Evolutionary conservation across 2,329 filamentous ascomycete genomes (phyloP), one percentile per base, ranked within the genome.

Genomic region (Malbranchea cinnamomea): DNA sequence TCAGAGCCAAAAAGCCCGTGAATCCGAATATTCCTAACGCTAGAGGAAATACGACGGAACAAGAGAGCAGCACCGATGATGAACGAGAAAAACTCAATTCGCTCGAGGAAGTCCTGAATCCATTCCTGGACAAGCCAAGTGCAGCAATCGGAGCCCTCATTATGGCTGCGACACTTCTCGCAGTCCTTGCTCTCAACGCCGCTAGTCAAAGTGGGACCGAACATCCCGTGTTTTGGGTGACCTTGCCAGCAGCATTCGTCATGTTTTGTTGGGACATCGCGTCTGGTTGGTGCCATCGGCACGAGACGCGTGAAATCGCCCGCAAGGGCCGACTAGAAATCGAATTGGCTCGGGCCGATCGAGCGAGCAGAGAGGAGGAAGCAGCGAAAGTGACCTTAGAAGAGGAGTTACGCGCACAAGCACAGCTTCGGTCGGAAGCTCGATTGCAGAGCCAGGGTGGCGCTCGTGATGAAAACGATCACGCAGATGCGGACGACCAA

Each of bases 61-160:
- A 67, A 29, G 65, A 68, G 5, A 54, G 59, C 4, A 41, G 49
- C 6, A 46, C 53, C 6, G 47, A 62, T 17, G 53, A 62, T 5
- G 65, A 71, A 16, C 52, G 68, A 34, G 60, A 53, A 3, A 66
- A 75, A 37, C 50, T 67, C 0, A 52, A 76, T 0, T 72, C 72
- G 0, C 62, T 82, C 0, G 74, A 78, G 38, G 76, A 82, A 43
- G 78, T 82, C 42, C 68, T 82, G 66, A 79, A 82, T 38, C 78
- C 78, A 0, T 82, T 76, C 34, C 49, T 82, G 0, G 77, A 83
- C 44, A 77, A 71, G 38, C 55, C 59, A 2, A 70, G 76, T 6
- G 78, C 78, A 0, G 56, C 59, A 0, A 74, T 80, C 32, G 76
- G 75, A 1, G 70, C 64, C 0, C 38, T 70, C 4, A 59, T 82